Conservation (phyloP, 169 alveolate species). For the Plasmodium knowlesi region DNA sequence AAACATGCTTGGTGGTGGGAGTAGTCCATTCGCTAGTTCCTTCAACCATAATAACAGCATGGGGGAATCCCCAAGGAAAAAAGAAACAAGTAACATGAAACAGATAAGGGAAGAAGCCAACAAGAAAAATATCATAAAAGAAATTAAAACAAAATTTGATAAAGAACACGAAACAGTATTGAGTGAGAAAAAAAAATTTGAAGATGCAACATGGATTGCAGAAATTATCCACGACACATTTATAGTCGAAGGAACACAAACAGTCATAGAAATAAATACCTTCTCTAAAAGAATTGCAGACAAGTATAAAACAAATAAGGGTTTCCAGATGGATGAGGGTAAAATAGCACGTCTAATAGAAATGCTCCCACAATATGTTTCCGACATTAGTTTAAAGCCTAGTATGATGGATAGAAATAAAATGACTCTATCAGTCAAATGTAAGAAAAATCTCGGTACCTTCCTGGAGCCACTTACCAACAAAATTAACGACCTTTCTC, state of each 20-base stretch:
- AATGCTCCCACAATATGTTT: constrained; percentile 27
- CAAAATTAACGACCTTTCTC: constrained; percentile 19
- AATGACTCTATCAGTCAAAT: constrained; percentile 31
- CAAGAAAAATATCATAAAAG: constrained; percentile 53
- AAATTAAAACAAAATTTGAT: constrained; percentile 54
- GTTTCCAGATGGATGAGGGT: constrained; percentile 38
- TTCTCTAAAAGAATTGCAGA: constrained; percentile 58
- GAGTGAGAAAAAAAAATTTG: constrained; percentile 47
- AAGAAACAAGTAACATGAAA: constrained; percentile 62
- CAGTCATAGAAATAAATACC: constrained; percentile 43
- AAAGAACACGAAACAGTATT: constrained; percentile 53
- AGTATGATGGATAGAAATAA: constrained; percentile 35
- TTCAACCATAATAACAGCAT: neutral
- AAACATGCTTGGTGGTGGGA: neutral
- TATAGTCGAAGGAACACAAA: constrained; percentile 43
- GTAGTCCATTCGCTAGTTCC: neutral
- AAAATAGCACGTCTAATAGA: constrained; percentile 31
- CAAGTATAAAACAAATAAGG: constrained; percentile 54
- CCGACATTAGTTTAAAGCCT: constrained; percentile 57
- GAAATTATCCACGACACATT: constrained; percentile 60
- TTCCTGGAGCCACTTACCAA: constrained; percentile 56
- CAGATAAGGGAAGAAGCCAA: constrained; percentile 69
- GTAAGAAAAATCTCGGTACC: constrained; percentile 31
- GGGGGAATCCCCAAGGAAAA: constrained; percentile 52
- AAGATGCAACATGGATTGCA: constrained; percentile 74